Evolutionary conservation across 108 stramenopile species (phyloP).

Genomic region (Fistulifera pelliculosa): DNA sequence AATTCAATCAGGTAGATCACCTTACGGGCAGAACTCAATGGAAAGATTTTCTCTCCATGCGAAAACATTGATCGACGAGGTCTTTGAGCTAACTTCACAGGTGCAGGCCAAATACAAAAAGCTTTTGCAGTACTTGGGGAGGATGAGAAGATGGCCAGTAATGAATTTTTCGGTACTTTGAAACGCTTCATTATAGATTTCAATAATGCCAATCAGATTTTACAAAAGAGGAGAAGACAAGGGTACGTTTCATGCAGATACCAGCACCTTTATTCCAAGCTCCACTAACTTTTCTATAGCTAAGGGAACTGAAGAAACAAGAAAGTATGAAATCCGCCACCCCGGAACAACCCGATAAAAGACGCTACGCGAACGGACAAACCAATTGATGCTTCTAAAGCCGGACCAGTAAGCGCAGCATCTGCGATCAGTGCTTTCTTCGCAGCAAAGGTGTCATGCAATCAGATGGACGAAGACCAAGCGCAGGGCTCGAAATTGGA

Average conservation of each 20-base stretch:
- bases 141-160: constrained; percentile 71
- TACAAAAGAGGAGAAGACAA: constrained; percentile 45
- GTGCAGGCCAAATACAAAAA: constrained; percentile 55
- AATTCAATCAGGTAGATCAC: constrained; percentile 56
- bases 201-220: constrained; percentile 52
- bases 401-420: no score
- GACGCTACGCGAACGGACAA: no score
- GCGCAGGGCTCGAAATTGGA: no score
- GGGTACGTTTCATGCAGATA: constrained; percentile 14
- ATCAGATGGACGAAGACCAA: no score
- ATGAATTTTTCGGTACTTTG: constrained; percentile 84
- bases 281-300: constrained; percentile 12
- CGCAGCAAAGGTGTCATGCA: no score
- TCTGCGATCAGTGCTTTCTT: no score
- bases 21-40: constrained; percentile 54
- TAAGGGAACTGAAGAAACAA: neutral
- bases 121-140: constrained; percentile 76
- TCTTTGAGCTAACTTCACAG: constrained; percentile 33
- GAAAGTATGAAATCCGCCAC: no score
- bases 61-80: constrained; percentile 35
- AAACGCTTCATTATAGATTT: constrained; percentile 60
- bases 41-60: constrained; percentile 59
- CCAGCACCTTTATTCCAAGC: no score
- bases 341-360: no score
- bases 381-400: no score